These are phyloP conservation scores for Hyaloperonospora brassicae DNA, from an alignment of 352 stramenopile genomes.

Conservation along the genomic window DNA sequence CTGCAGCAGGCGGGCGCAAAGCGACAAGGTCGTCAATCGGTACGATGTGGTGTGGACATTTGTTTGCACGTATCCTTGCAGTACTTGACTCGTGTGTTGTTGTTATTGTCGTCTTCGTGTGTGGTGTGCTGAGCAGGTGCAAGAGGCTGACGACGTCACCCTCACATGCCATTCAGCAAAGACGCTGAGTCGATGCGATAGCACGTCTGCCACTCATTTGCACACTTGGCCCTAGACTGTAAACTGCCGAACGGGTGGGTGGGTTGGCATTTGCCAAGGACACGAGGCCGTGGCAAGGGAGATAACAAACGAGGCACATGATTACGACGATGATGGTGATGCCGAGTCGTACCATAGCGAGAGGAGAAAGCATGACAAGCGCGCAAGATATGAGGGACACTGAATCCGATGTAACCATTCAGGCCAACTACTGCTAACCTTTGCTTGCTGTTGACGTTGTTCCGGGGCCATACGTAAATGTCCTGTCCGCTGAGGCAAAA, in stretches of 20 bases:
- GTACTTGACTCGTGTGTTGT: constrained; percentile 8
- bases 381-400: neutral
- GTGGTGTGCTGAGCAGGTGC: constrained; percentile 8
- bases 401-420: too few relatives aligned
- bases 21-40: too few relatives aligned
- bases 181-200: constrained; percentile 10
- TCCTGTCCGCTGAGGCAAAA: too few relatives aligned
- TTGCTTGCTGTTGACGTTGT: too few relatives aligned
- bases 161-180: constrained; percentile 22
- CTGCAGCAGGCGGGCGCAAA: neutral
- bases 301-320: constrained; percentile 16
- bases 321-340: constrained; percentile 51
- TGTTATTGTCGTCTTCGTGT: neutral
- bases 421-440: too few relatives aligned
- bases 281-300: constrained; percentile 3
- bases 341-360: constrained; percentile 45
- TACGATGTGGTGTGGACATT: too few relatives aligned
- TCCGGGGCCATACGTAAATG: too few relatives aligned
- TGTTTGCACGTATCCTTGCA: too few relatives aligned
- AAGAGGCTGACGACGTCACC: constrained; percentile 6
- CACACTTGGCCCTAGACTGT: constrained; percentile 3
- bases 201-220: constrained; percentile 17
- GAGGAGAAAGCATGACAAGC: constrained; percentile 12
- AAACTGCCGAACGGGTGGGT: neutral
- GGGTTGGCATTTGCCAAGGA: constrained; percentile 10